Evolutionary conservation across 164 flowering plant species (phyloP).

Genomic region (Akebia trifoliata): DNA sequence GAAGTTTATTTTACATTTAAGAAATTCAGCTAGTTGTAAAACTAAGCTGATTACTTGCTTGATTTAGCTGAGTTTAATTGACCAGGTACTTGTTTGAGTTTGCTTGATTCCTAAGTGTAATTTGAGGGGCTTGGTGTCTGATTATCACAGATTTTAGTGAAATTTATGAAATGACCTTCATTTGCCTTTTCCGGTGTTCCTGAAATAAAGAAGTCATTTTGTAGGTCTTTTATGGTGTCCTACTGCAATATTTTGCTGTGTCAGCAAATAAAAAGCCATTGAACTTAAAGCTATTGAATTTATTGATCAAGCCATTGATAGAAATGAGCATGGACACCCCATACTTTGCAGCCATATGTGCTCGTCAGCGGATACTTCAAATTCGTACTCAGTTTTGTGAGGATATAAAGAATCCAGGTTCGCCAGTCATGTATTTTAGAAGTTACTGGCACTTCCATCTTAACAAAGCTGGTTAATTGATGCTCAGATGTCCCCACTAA

Average conservation of each 20-base stretch:
- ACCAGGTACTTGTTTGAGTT: neutral
- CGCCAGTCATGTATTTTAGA: neutral
- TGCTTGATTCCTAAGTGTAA: neutral
- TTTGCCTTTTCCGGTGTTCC: neutral
- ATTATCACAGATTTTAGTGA: neutral
- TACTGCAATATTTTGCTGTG: conserved; percentile 86
- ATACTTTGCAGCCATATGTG: conserved; percentile 93
- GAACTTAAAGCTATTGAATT: conserved; percentile 60
- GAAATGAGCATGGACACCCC: conserved; percentile 86
- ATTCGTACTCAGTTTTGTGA: conserved; percentile 61
- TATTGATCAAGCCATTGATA: conserved; percentile 81
- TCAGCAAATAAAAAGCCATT: conserved; percentile 65
- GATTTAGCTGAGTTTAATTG: neutral
- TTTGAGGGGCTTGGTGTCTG: neutral
- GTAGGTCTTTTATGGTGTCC: conserved; percentile 87
- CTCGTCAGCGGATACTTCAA: conserved; percentile 62
- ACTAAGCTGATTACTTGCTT: neutral
- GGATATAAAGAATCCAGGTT: conserved; percentile 66
- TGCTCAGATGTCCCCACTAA: conserved; percentile 2
- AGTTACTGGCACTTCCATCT: conserved; percentile 10
- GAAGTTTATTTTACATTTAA: neutral
- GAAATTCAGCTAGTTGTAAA: neutral
- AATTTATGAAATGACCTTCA: too few species aligned
- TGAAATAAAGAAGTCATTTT: conserved; percentile 1
- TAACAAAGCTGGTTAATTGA: neutral